Evolutionary conservation across 805 yeast genomes (phyloP).

Genomic region (Sugiyamaella lignohabitans): DNA sequence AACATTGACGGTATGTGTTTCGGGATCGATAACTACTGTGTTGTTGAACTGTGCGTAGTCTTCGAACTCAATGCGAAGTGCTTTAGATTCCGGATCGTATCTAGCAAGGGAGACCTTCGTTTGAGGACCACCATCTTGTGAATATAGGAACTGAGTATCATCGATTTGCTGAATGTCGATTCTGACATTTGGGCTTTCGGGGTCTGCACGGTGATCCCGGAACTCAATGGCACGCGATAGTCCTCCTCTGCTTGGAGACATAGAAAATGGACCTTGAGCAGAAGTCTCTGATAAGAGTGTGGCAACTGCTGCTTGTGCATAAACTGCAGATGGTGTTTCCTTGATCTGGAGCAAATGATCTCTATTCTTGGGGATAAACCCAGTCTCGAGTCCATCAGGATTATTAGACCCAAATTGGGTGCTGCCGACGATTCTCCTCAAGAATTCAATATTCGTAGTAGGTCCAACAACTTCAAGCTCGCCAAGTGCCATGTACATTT

Average conservation of each 20-base stretch:
- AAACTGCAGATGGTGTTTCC: constrained; percentile 20
- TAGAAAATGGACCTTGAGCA: constrained; percentile 2
- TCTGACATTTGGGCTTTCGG: not conserved
- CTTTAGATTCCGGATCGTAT: constrained; percentile 9
- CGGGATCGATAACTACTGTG: constrained; percentile 19
- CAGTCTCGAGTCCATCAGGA: constrained; percentile 29
- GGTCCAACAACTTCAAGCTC: constrained; percentile 31
- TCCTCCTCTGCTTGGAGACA: constrained; percentile 9
- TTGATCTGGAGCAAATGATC: constrained; percentile 17
- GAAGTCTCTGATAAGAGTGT: constrained; percentile 12
- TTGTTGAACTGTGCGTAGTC: constrained; percentile 20
- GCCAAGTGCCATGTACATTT: constrained; percentile 25
- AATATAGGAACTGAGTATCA: constrained; percentile 3
- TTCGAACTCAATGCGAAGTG: constrained; percentile 19
- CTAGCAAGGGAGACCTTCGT: constrained; percentile 3
- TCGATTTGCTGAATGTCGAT: not conserved
- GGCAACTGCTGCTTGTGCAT: constrained; percentile 29
- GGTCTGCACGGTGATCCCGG: not conserved
- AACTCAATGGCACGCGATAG: constrained; percentile 15
- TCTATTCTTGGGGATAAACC: constrained; percentile 27
- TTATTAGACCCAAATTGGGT: constrained; percentile 25
- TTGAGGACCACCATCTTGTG: not conserved
- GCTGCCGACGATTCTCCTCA: constrained; percentile 25
- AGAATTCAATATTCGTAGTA: constrained; percentile 29
- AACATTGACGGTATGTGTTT: constrained; percentile 21